Base-by-base conservation (phyloP, 164 flowering plant genomes). In the Annona squamosa region DNA sequence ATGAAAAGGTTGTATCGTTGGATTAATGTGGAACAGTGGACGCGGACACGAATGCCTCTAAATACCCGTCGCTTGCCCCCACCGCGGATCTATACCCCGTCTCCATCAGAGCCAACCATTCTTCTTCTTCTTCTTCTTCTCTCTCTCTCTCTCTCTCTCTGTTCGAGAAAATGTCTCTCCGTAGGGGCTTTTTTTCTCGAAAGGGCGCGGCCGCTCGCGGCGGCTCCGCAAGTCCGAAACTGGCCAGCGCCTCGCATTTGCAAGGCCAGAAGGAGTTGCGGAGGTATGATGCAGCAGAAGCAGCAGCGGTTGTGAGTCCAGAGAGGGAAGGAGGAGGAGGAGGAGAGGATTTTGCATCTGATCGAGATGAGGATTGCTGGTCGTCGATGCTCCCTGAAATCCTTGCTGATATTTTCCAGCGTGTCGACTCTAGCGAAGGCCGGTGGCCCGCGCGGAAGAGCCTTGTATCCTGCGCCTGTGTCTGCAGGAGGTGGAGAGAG, bases 401-500 rank as follows among this genome's bases (percentile, higher is more conserved):
- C 43, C 81, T 92, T 26, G 83, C 81, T 0, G 96, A 89, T 75
- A 93, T 93, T 52, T 88, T 93, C 4, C 76, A 73, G 73, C 81
- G 91, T 4, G 90, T 93, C 63, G 98, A 91, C 62, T 81, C 77
- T 41, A 81, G 83, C 43, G 89, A 88, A 69, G 90, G 86, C 57
- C 77, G 74, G 42, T 93, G 95, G 97, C 97, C 97, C 12, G 68
- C 72, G 63, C 88, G 97, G 3, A 83, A 81, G 64, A 85, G 81
- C 80, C 91, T 93, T 44, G 97, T 90, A 61, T 81, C 91, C 10
- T 90, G 94, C 68, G 98, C 91, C 37, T 85, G 94, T 46, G 98
- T 93, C 3, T 94, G 97, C 77, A 87, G 83, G 81, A 78, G 85
- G 59, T 94, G 99, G 99, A 84, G 97, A 69, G 94, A 81, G 16